These are phyloP conservation scores for Pleurotus pulmonarius DNA, from an alignment of 768 basidiomycete species.

Conservation along the genomic window DNA sequence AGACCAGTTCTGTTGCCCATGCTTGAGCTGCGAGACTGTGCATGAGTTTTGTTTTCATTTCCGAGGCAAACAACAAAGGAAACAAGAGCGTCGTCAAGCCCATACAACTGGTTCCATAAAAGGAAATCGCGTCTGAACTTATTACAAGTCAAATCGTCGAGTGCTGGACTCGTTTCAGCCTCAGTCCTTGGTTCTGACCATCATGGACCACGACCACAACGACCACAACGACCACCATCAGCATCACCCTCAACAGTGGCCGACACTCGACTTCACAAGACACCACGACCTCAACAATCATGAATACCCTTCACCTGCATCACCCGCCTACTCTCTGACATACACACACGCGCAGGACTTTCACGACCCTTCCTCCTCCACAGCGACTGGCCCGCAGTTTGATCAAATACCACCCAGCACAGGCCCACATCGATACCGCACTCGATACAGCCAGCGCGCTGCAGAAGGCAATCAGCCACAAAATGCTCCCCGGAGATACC, in stretches of 20 bases:
- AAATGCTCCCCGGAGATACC: not conserved
- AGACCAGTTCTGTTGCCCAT: not conserved
- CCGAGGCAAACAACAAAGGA: conserved; percentile 7
- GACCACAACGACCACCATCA: conserved; percentile 6
- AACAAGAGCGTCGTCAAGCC: conserved; percentile 6
- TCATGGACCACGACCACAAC: conserved; percentile 1
- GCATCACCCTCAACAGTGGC: not conserved
- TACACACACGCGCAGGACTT: conserved; percentile 1
- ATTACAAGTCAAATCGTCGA: conserved; percentile 2
- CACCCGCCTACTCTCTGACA: conserved; percentile 1
- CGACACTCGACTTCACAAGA: conserved; percentile 1
- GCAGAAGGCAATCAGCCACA: conserved; percentile 15
- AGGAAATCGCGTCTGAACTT: conserved; percentile 4
- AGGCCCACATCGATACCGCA: conserved; percentile 45
- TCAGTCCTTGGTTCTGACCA: not conserved
- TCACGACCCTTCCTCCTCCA: conserved; percentile 4
- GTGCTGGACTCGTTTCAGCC: not conserved
- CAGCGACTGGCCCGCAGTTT: conserved; percentile 17
- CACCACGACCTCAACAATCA: conserved; percentile 1
- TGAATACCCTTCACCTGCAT: conserved; percentile 7
- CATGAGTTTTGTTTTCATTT: conserved; percentile 2
- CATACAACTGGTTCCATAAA: not conserved
- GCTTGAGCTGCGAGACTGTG: not conserved
- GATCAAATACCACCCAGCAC: conserved; percentile 46
- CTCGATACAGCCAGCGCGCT: conserved; percentile 37